phyloP scores from a whole-genome alignment of 164 flowering plant genomes.

The Stephania cephalantha region DNA sequence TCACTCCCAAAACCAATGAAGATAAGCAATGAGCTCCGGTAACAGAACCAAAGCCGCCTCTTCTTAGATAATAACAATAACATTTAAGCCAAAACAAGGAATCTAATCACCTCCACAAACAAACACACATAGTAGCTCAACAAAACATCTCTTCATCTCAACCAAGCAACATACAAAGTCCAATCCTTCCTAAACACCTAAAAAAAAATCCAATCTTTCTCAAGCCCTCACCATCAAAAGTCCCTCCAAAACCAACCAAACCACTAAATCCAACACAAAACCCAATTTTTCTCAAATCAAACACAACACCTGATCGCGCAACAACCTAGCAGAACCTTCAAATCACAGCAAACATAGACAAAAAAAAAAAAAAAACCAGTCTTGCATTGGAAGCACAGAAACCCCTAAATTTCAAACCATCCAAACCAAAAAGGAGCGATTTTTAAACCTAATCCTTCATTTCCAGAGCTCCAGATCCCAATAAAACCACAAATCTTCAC shows the following conservation, averaged over 20 bases:
- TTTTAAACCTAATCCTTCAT: background rate
- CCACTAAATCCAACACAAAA: background rate
- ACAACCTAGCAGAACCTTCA: background rate
- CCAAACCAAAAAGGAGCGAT: background rate
- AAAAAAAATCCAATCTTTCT: background rate
- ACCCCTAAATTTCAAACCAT: background rate
- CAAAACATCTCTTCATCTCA: background rate
- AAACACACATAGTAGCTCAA: background rate
- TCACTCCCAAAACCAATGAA: constrained; percentile 4
- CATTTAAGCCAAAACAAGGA: constrained; percentile 20
- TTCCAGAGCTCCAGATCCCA: background rate
- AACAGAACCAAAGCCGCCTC: constrained; percentile 28
- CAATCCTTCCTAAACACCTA: background rate
- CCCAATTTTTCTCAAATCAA: background rate
- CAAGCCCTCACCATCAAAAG: background rate
- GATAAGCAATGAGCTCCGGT: constrained; percentile 23
- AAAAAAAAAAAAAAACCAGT: background rate
- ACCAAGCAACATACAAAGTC: background rate
- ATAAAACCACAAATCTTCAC: background rate
- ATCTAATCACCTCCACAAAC: background rate
- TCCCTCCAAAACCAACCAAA: background rate
- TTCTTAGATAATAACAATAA: constrained; percentile 15
- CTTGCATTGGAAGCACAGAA: constrained; percentile 1
- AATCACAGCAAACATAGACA: background rate
- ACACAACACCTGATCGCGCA: background rate